Conservation (phyloP, 345 rosid species). For the Citropsis articulata region DNA sequence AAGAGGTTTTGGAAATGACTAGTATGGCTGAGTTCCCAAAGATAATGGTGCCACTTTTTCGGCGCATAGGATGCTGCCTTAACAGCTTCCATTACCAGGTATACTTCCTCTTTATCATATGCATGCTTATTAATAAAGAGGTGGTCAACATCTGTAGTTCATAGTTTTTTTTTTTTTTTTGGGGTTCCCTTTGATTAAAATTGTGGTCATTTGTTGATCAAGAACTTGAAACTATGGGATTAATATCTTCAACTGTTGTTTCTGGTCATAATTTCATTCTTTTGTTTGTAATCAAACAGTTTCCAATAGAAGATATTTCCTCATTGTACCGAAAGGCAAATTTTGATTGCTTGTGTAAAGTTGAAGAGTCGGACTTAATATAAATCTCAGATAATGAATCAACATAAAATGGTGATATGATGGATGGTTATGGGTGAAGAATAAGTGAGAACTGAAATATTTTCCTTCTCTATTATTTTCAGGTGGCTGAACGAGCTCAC, state of each 20-base stretch:
- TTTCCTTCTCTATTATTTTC: slow-evolving; percentile 17
- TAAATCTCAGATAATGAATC: not conserved
- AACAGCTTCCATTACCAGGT: slow-evolving; percentile 86
- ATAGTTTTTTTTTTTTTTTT: not conserved
- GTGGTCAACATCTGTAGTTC: not conserved
- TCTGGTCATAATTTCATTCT: not conserved
- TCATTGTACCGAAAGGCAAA: not conserved
- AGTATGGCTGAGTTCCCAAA: slow-evolving; percentile 56
- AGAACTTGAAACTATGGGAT: not conserved
- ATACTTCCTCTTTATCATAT: not conserved
- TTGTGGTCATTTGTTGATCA: not conserved
- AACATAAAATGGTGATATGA: not conserved
- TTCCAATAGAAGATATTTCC: not conserved
- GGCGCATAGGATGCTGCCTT: slow-evolving; percentile 62
- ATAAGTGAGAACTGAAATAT: slow-evolving; percentile 3
- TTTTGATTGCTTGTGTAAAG: slow-evolving; percentile 2
- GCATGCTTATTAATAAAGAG: not conserved
- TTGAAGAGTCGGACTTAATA: not conserved
- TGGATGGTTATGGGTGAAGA: not conserved
- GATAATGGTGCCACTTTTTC: slow-evolving; percentile 59
- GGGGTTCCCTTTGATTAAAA: not conserved
- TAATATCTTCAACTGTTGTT: not conserved
- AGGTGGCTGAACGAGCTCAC: slow-evolving; percentile 86
- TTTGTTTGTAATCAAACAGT: not conserved
- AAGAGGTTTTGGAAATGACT: slow-evolving; percentile 74